Evolutionary conservation across 768 basidiomycete species (phyloP), one percentile per base, ranked within the genome.

Genomic region (Amanita rimosa): DNA sequence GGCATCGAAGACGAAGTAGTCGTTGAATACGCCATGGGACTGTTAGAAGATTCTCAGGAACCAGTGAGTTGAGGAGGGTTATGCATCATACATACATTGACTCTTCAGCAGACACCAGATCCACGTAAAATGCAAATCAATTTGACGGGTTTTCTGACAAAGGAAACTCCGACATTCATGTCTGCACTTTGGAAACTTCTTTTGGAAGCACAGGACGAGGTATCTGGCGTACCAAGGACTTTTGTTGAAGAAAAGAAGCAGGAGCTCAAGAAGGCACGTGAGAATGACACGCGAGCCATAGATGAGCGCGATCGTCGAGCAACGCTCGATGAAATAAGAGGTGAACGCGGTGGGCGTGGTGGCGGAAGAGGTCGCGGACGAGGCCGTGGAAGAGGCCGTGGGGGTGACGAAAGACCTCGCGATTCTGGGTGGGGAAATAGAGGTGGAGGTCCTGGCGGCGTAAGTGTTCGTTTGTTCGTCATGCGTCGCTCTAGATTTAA

Each of bases 1-100:
- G 91, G 94, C 2, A 81, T 98, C 33, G 96, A 99, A 58, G 96
- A 99, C 64, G 96, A 99, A 62, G 83, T 99, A 37, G 84, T 98
- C 36, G 82, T 97, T 24, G 95, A 97, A 60, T 98, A 96, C 60
- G 91, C 92, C 14, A 90, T 92, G 81, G 91, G 91, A 14, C 72
- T 98, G 16, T 68, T 99, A 4, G 96, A 99, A 60, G 90, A 96
- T 57, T 72, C 80, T 42, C 74, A 78, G 13, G 77, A 85, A 54
- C 84, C 87, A n/a, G 93, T 95, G 53, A 55, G 83, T 63, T 0
- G 24, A 40, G 42, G 27, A 11, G 38, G 35, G 37, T 42, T 26
- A 16, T 1, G 13, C 19, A 34, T 36, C 10, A 19, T 48, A 21
- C 10, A 39, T 8, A 24, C 14, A 9, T 49, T 57, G 19, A 52